A percentile compares a stretch with the other conserved stretches of the same genome.
Evolutionary conservation across 208 protist genomes (phyloP).

Genomic region (Trypanosoma avium): DNA sequence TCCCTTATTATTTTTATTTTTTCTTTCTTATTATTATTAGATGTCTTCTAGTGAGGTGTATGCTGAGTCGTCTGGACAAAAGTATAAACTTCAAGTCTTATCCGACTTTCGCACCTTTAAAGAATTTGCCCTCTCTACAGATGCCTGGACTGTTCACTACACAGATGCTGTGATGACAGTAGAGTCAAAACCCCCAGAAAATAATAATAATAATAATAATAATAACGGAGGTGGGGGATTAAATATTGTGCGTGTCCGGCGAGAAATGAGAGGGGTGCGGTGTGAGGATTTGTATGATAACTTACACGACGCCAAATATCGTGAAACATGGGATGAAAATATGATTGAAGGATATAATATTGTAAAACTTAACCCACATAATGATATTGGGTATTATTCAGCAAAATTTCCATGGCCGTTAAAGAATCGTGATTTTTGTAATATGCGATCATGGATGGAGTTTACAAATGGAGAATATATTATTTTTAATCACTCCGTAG

Average conservation of each 20-base stretch:
- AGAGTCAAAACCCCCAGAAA: constrained; percentile 56
- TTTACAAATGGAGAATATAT: constrained; percentile 88
- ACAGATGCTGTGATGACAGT: constrained; percentile 40
- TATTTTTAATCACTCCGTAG: constrained; percentile 92
- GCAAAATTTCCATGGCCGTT: constrained; percentile 87
- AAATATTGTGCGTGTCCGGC: constrained; percentile 75
- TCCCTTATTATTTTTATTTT: constrained; percentile 12
- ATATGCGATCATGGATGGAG: constrained; percentile 92
- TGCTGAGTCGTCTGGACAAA: constrained; percentile 44
- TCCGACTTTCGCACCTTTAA: constrained; percentile 66
- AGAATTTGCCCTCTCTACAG: constrained; percentile 43
- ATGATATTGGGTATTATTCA: constrained; percentile 91
- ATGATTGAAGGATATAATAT: constrained; percentile 91
- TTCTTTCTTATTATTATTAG: constrained; percentile 12
- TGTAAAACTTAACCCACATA: constrained; percentile 70
- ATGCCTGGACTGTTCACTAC: constrained; percentile 59
- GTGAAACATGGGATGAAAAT: constrained; percentile 79
- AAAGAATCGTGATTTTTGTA: constrained; percentile 90
- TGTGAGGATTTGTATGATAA: constrained; percentile 79
- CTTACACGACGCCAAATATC: constrained; percentile 85
- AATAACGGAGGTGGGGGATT: constrained; percentile 45
- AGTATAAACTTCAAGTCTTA: constrained; percentile 68
- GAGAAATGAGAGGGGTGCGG: constrained; percentile 67
- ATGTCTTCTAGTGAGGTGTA: constrained; percentile 22
- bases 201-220: too few species aligned